A percentile compares a stretch with the other conserved stretches of the same genome.
Conservation (phyloP, 495 filamentous ascomycete genomes). For the Saxispiralis lemnorum region DNA sequence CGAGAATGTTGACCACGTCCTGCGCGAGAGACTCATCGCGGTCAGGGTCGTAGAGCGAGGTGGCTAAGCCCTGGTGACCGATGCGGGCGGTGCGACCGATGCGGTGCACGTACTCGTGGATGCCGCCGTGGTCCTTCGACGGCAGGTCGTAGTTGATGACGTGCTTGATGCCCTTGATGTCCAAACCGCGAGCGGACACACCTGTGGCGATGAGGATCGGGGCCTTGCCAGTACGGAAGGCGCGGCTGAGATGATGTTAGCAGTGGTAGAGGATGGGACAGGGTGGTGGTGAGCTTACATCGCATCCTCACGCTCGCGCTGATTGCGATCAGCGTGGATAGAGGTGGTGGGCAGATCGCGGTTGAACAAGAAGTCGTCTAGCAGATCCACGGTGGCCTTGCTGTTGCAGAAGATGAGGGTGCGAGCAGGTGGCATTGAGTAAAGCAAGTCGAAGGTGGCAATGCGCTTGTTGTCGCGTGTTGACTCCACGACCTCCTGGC, state of each 20-base stretch:
- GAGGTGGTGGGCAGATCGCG: slow-evolving; percentile 60
- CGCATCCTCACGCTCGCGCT: slow-evolving; percentile 83
- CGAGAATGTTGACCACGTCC: slow-evolving; percentile 55
- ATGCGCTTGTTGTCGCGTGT: slow-evolving; percentile 45
- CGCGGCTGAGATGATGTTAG: slow-evolving; percentile 32
- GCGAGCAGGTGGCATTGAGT: slow-evolving; percentile 48
- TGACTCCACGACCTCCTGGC: slow-evolving; percentile 51
- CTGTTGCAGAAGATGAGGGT: slow-evolving; percentile 84
- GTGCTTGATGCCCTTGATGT: slow-evolving; percentile 60
- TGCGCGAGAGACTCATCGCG: slow-evolving; percentile 34
- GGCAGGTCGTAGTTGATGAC: slow-evolving; percentile 90
- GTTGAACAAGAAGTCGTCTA: slow-evolving; percentile 82
- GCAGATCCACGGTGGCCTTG: slow-evolving; percentile 52
- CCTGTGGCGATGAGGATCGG: slow-evolving; percentile 77
- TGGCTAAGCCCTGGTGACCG: slow-evolving; percentile 69
- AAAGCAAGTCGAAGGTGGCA: slow-evolving; percentile 54
- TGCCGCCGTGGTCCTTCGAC: slow-evolving; percentile 51
- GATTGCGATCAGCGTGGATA: slow-evolving; percentile 73
- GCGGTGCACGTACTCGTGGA: slow-evolving; percentile 83
- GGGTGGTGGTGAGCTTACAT: slow-evolving; percentile 42
- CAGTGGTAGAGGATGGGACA: neutral
- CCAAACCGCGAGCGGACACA: slow-evolving; percentile 74
- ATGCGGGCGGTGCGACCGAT: slow-evolving; percentile 94
- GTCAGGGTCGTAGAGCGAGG: slow-evolving; percentile 65
- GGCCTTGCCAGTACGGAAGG: slow-evolving; percentile 53